These are phyloP conservation scores for Paraphaeosphaeria sporulosa DNA, from an alignment of 2,329 filamentous ascomycete genomes.

Conservation along the genomic window DNA sequence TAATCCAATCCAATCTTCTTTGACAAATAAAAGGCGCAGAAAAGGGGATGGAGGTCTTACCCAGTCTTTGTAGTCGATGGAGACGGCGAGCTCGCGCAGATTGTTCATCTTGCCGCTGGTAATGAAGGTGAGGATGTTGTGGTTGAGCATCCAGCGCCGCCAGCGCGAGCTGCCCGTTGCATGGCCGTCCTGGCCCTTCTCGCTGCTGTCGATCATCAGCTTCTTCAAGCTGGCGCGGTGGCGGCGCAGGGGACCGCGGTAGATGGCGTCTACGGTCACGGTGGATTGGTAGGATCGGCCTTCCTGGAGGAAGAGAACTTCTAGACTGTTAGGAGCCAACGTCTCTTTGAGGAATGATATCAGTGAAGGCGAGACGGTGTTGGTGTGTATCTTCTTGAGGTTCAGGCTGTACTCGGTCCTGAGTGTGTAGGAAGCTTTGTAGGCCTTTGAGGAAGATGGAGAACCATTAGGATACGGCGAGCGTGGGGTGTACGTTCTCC, in stretches of 20 bases:
- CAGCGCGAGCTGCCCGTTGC: conserved; percentile 57
- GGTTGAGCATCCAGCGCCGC: conserved; percentile 74
- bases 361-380: conserved; percentile 72
- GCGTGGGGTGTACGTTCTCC: conserved; percentile 59
- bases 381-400: conserved; percentile 78
- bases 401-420: conserved; percentile 59
- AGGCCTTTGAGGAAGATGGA: conserved; percentile 45
- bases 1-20: conserved; percentile 1
- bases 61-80: conserved; percentile 80
- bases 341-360: conserved; percentile 80
- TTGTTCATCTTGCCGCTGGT: conserved; percentile 78
- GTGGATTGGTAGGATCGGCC: conserved; percentile 60
- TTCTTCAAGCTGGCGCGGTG: conserved; percentile 76
- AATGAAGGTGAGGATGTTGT: conserved; percentile 74
- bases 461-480: conserved; percentile 39
- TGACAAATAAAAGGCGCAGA: no score
- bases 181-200: conserved; percentile 57
- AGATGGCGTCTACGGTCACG: conserved; percentile 75
- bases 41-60: conserved; percentile 56
- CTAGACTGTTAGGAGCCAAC: conserved; percentile 78
- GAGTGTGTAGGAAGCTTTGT: conserved; percentile 49
- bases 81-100: conserved; percentile 74
- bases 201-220: conserved; percentile 75
- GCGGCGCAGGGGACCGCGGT: conserved; percentile 72
- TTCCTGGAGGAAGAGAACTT: conserved; percentile 81